phyloP scores from a whole-genome alignment of 371 early-diverging fungal genomes.

The Saksenaea vasiformis region DNA sequence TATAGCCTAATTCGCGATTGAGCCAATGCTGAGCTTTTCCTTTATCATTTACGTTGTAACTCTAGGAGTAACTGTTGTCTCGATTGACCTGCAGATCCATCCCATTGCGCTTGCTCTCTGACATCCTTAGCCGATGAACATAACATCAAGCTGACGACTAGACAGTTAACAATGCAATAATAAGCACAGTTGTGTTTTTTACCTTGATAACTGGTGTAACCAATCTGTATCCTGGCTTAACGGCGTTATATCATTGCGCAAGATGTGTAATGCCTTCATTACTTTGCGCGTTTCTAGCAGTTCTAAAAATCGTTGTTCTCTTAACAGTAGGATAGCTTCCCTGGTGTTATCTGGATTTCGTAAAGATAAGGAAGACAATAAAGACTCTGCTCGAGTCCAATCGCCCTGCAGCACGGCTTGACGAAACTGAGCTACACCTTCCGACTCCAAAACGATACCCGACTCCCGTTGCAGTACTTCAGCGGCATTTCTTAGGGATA shows the following conservation, averaged over 20 bases:
- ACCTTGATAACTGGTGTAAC: constrained; percentile 52
- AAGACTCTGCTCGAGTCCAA: constrained; percentile 68
- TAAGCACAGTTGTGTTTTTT: constrained; percentile 3
- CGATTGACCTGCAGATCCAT: constrained; percentile 75
- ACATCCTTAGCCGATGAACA: constrained; percentile 66
- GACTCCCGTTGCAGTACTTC: constrained; percentile 70
- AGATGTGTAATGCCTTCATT: constrained; percentile 66
- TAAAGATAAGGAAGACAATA: constrained; percentile 50
- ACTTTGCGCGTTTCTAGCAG: constrained; percentile 62
- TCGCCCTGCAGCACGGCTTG: constrained; percentile 68
- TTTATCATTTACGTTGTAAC: constrained; percentile 60
- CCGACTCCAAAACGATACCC: constrained; percentile 68
- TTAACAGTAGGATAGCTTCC: constrained; percentile 64
- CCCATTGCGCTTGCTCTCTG: constrained; percentile 72
- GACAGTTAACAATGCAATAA: background rate
- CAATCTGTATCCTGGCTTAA: constrained; percentile 60
- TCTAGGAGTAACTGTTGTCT: constrained; percentile 64
- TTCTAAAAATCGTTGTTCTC: constrained; percentile 86
- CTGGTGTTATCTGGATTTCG: constrained; percentile 15
- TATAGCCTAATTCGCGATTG: constrained; percentile 43
- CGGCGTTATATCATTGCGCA: constrained; percentile 77
- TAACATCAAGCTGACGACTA: constrained; percentile 58
- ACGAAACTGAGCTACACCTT: constrained; percentile 61
- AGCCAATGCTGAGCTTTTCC: background rate
- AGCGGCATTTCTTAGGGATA: constrained; percentile 56